Conservation (phyloP, 306 rosid genomes). For the Hippophae rhamnoides region DNA sequence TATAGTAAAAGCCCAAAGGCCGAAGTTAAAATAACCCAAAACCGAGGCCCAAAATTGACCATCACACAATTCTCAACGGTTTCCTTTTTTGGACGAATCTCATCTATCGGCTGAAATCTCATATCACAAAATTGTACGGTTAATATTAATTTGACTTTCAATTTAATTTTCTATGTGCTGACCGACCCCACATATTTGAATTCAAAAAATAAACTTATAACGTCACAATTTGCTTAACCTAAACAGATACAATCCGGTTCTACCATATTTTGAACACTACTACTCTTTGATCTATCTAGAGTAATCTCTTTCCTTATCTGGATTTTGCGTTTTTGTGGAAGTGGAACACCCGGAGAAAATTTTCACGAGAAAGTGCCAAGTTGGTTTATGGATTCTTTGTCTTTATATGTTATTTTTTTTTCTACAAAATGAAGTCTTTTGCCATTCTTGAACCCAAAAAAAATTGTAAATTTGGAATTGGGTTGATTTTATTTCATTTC, state of each 20-base stretch:
- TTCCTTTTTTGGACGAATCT: neutral
- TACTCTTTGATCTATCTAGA: neutral
- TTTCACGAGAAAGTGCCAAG: slow-evolving; percentile 14
- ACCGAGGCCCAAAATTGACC: slow-evolving; percentile 8
- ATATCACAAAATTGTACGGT: neutral
- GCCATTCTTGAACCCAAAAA: no score
- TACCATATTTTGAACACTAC: neutral
- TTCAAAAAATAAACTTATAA: slow-evolving; percentile 33
- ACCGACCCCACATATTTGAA: slow-evolving; percentile 35
- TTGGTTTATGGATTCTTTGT: slow-evolving; percentile 9
- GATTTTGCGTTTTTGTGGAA: neutral
- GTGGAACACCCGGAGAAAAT: slow-evolving; percentile 1
- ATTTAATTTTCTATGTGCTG: slow-evolving; percentile 9
- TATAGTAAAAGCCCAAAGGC: neutral
- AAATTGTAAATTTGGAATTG: neutral
- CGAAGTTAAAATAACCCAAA: neutral
- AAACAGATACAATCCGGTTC: slow-evolving; percentile 1
- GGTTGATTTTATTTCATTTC: neutral
- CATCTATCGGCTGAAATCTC: slow-evolving; percentile 8
- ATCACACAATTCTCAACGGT: slow-evolving; percentile 5
- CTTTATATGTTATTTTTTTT: neutral
- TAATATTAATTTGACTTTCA: neutral
- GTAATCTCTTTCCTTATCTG: slow-evolving; percentile 2
- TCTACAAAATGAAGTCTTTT: no score
- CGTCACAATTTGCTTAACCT: slow-evolving; percentile 33